Conservation (phyloP, 2,329 filamentous ascomycete genomes). For the Sporothrix phasma region DNA sequence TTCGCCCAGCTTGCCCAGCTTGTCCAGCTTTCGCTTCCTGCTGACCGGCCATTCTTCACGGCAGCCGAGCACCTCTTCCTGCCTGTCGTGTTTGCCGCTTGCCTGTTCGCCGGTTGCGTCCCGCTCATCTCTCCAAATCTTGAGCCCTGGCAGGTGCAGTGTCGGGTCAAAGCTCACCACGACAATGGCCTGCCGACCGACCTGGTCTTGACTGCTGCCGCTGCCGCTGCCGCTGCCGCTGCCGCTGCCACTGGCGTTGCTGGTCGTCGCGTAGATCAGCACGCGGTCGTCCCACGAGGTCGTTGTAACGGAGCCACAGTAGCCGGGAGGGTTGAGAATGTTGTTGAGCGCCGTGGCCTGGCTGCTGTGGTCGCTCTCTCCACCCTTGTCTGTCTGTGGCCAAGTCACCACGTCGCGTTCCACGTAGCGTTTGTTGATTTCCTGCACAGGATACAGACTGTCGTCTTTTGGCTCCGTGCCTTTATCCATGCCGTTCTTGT, state of each 20-base stretch:
- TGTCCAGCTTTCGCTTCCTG: not conserved
- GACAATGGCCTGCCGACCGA: slow-evolving; percentile 27
- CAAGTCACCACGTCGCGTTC: slow-evolving; percentile 24
- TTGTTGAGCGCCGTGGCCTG: slow-evolving; percentile 24
- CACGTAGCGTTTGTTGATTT: slow-evolving; percentile 22
- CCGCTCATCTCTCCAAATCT: not conserved
- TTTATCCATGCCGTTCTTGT: not conserved
- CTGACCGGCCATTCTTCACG: not conserved
- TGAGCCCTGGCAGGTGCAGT: slow-evolving; percentile 7
- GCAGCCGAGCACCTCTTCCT: not conserved
- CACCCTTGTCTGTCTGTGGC: slow-evolving; percentile 22
- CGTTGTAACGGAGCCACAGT: slow-evolving; percentile 30
- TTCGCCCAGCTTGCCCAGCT: not conserved
- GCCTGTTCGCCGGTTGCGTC: not conserved
- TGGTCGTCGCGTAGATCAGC: slow-evolving; percentile 35
- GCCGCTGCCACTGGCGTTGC: slow-evolving; percentile 19
- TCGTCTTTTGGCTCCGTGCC: too few species aligned
- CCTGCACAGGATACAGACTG: slow-evolving; percentile 19
- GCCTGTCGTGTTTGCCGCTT: not conserved
- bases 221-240: slow-evolving; percentile 18
- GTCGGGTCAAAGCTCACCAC: slow-evolving; percentile 35
- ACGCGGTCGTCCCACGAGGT: slow-evolving; percentile 35
- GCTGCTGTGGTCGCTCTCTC: not conserved
- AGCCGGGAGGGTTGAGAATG: slow-evolving; percentile 31
- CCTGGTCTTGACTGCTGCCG: too few species aligned